A percentile compares a stretch with the other conserved stretches of the same genome.
Conservation (phyloP, 2,329 filamentous ascomycete genomes). For the Pseudogymnoascus sp. region DNA sequence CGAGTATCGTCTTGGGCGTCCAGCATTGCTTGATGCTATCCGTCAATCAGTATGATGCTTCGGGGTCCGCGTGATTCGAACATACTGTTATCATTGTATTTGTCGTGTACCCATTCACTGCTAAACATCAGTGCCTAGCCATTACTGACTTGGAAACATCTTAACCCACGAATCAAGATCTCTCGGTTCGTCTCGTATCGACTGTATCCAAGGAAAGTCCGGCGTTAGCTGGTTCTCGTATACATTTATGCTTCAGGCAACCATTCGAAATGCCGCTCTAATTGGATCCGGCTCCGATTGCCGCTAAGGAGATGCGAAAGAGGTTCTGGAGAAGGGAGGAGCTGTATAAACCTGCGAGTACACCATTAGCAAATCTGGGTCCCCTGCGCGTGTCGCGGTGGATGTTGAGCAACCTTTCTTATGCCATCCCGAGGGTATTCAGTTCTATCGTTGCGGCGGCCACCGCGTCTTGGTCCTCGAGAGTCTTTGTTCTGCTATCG, state of each 20-base stretch:
- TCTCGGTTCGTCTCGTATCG: slow-evolving; percentile 53
- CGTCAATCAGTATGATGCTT: neutral
- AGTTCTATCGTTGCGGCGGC: slow-evolving; percentile 27
- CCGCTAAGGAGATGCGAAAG: slow-evolving; percentile 10
- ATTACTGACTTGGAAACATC: slow-evolving; percentile 15
- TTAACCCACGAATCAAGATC: slow-evolving; percentile 60
- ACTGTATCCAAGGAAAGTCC: slow-evolving; percentile 42
- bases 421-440: slow-evolving; percentile 71
- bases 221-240: slow-evolving; percentile 38
- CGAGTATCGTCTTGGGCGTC: slow-evolving; percentile 22
- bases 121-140: slow-evolving; percentile 9
- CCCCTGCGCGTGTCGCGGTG: slow-evolving; percentile 12
- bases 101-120: slow-evolving; percentile 92
- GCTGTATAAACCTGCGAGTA: slow-evolving; percentile 28
- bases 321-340: slow-evolving; percentile 28
- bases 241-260: neutral
- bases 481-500: slow-evolving; percentile 16
- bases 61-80: slow-evolving; percentile 6
- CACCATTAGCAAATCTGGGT: neutral
- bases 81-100: slow-evolving; percentile 65
- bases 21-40: neutral
- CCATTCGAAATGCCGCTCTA: slow-evolving; percentile 16
- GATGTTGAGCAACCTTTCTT: slow-evolving; percentile 62
- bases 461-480: slow-evolving; percentile 25
- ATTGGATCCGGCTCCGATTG: slow-evolving; percentile 17